Base-by-base conservation (phyloP, 306 rosid genomes). In the Biancaea sappan region DNA sequence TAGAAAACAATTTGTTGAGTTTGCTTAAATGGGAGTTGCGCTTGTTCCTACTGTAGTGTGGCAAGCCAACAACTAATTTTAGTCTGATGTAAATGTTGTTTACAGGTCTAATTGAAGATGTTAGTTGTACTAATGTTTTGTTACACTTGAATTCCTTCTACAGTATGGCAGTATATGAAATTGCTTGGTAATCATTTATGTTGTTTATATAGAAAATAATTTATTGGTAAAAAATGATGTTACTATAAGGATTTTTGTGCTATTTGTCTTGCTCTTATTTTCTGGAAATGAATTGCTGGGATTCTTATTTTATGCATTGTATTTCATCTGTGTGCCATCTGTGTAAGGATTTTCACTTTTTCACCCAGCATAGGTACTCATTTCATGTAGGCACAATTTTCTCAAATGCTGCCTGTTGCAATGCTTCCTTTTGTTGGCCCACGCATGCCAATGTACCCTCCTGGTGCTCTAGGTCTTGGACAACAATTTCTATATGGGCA, bases 131-230 rank as follows among this genome's bases (percentile, higher is more conserved):
- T 31, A 31, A 31, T 31, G 34, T 31, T 31, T 2, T 31, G 5
- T 69, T 31, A 31, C 34, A 31, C 5, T 31, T 31, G 34, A 2
- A 5, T 31, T 31, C 34, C 34, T 31, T 31, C 63, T 84, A 74
- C 93, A 95, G 99, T 95, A 95, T 90, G 99, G 99, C 57, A 98
- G 97, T 25, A 86, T 95, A 34, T 72, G 15, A 40, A 14, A 34
- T 10, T 26, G n/a, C 16, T 46, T 6, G 52, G 52, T 46, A 21
- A 46, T 4, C 8, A 46, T 50, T 65, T 47, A 16, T n/a, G n/a
- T 56, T 10, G 8, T 40, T 40, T 1, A 0, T 9, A 9, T 40
- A 1, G 1, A 9, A 58, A 29, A 58, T 2, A 58, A 31, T 29
- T 15, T 58, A 31, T 6, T 16, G 13, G 16, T 58, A 58, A 58